Evolutionary conservation across 805 yeast species (phyloP).

Genomic region (Lachancea mirantina): DNA sequence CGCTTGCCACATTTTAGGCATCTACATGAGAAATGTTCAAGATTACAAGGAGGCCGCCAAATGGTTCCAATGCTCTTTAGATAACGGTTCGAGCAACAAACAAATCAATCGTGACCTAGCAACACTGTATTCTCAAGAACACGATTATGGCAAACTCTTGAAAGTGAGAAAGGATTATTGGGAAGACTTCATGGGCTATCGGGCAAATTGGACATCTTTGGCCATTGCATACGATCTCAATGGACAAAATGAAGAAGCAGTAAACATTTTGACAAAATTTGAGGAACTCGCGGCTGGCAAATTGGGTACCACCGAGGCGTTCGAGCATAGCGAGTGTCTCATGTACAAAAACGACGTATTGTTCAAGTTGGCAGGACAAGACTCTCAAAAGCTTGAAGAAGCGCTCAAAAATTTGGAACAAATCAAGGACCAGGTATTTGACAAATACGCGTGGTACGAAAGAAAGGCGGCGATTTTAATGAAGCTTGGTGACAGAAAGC

Average conservation of each 20-base stretch:
- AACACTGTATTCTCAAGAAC: slow-evolving; percentile 67
- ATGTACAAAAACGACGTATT: slow-evolving; percentile 66
- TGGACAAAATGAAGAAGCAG: slow-evolving; percentile 60
- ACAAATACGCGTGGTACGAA: slow-evolving; percentile 57
- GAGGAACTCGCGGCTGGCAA: slow-evolving; percentile 69
- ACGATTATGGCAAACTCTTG: slow-evolving; percentile 60
- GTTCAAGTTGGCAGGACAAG: slow-evolving; percentile 50
- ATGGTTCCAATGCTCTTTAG: slow-evolving; percentile 68
- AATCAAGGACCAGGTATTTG: slow-evolving; percentile 48
- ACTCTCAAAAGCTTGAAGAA: slow-evolving; percentile 35
- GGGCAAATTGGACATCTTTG: slow-evolving; percentile 85
- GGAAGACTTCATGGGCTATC: slow-evolving; percentile 68
- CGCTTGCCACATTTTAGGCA: slow-evolving; percentile 79
- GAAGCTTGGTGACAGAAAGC: slow-evolving; percentile 47
- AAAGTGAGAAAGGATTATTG: slow-evolving; percentile 61
- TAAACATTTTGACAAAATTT: slow-evolving; percentile 62
- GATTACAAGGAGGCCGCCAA: slow-evolving; percentile 71
- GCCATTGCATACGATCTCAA: slow-evolving; percentile 81
- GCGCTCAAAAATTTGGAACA: slow-evolving; percentile 57
- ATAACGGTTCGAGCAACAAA: slow-evolving; percentile 69
- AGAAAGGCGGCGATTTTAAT: slow-evolving; percentile 57
- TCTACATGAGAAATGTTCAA: slow-evolving; percentile 64
- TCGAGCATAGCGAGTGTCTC: slow-evolving; percentile 75
- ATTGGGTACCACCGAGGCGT: slow-evolving; percentile 55
- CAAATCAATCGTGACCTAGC: slow-evolving; percentile 79